phyloP scores from a whole-genome alignment of 768 basidiomycete species.

The Rhodotorula taiwanensis region DNA sequence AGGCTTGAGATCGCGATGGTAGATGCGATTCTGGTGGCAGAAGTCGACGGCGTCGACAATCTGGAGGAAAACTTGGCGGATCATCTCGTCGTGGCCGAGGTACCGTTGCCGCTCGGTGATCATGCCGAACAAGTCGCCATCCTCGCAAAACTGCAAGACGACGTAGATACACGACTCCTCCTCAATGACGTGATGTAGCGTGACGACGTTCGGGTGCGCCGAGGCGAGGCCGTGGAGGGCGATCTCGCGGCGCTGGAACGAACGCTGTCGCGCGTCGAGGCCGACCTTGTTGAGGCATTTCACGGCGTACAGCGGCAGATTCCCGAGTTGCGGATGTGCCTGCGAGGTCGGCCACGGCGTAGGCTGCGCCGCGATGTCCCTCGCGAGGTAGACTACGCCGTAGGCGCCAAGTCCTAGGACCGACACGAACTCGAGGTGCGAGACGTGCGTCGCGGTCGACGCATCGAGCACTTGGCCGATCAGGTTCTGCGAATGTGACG shows the following conservation, averaged over 20 bases:
- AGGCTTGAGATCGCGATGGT: constrained; percentile 94
- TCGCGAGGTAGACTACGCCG: constrained; percentile 86
- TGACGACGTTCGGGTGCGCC: constrained; percentile 56
- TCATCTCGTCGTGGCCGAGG: constrained; percentile 68
- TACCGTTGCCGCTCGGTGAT: constrained; percentile 53
- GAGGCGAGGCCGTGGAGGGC: constrained; percentile 49
- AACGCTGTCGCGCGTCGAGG: constrained; percentile 57
- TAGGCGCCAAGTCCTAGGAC: constrained; percentile 90
- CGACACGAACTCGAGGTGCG: constrained; percentile 68
- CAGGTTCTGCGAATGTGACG: constrained; percentile 43
- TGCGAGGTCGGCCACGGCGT: constrained; percentile 34
- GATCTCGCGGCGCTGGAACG: constrained; percentile 66
- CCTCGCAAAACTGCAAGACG: constrained; percentile 84
- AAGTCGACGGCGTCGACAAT: constrained; percentile 88
- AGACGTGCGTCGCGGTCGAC: constrained; percentile 43
- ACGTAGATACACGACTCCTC: constrained; percentile 62
- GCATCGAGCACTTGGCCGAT: constrained; percentile 74
- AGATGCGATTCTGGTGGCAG: constrained; percentile 84
- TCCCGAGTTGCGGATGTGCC: constrained; percentile 33
- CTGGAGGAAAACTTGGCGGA: constrained; percentile 85
- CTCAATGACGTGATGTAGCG: constrained; percentile 58
- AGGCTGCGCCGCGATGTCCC: constrained; percentile 48
- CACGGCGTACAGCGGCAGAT: constrained; percentile 64
- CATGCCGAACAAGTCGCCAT: constrained; percentile 87
- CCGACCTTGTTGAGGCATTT: constrained; percentile 68